A percentile compares a stretch with the other conserved stretches of the same genome.
These are phyloP conservation scores for Yamagishiella unicocca DNA, from an alignment of 139 green algal genomes.

Conservation along the genomic window DNA sequence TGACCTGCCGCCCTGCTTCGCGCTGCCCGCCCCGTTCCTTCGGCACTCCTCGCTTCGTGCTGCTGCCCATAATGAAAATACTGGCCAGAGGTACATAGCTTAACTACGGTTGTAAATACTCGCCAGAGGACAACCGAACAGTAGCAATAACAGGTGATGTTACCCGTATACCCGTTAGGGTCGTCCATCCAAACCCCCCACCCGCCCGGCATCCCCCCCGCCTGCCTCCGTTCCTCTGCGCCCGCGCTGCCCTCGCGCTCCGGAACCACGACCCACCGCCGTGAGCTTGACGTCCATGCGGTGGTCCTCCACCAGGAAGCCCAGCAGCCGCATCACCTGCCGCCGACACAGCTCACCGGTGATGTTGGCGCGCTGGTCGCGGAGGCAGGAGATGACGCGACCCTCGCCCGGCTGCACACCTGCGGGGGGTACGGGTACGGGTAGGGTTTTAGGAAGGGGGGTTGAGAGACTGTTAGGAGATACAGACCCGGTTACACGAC, in stretches of 20 bases:
- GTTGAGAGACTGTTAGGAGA: not conserved
- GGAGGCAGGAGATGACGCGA: conserved; percentile 57
- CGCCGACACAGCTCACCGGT: conserved; percentile 40
- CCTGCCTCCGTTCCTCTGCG: not conserved
- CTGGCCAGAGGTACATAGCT: too few relatives aligned
- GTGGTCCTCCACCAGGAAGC: conserved; percentile 63
- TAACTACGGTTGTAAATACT: too few relatives aligned
- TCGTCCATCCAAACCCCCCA: not conserved
- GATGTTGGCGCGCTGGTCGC: conserved; percentile 37
- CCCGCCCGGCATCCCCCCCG: not conserved
- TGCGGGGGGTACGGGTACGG: not conserved
- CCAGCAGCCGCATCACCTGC: conserved; percentile 63
- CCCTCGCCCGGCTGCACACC: conserved; percentile 55
- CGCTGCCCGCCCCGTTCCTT: too few relatives aligned
- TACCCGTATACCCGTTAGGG: too few relatives aligned
- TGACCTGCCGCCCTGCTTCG: too few relatives aligned
- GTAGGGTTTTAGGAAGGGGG: not conserved
- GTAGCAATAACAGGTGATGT: too few relatives aligned
- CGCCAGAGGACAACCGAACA: too few relatives aligned
- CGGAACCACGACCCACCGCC: too few relatives aligned
- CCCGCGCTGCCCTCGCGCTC: not conserved
- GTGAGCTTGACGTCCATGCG: conserved; percentile 44
- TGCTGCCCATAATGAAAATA: too few relatives aligned
- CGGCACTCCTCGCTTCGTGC: too few relatives aligned
- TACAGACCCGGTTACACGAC: too few relatives aligned